Percentiles rank a stretch among this genome's conserved stretches.
These are phyloP conservation scores for Sporopachydermia quercuum DNA, from an alignment of 805 yeast species.

Conservation along the genomic window DNA sequence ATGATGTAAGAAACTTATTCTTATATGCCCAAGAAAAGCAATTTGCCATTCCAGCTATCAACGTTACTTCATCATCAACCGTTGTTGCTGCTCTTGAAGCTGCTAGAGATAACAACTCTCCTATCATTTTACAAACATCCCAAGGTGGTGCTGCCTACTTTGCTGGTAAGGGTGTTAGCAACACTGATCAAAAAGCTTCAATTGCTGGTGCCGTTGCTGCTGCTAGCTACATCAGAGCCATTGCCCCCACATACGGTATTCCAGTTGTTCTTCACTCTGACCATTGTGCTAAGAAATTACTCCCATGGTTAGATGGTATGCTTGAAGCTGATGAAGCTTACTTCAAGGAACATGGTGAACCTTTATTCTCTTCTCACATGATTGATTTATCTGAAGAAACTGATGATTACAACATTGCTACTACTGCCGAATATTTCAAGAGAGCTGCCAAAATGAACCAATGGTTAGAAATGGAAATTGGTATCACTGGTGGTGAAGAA, in stretches of 20 bases:
- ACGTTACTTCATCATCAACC: slow-evolving; percentile 95
- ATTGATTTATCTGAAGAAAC: slow-evolving; percentile 93
- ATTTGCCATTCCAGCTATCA: slow-evolving; percentile 97
- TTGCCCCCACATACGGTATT: slow-evolving; percentile 92
- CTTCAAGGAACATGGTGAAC: slow-evolving; percentile 77
- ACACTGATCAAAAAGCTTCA: slow-evolving; percentile 87
- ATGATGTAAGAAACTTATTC: slow-evolving; percentile 68
- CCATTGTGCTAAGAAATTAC: slow-evolving; percentile 96
- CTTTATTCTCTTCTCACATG: slow-evolving; percentile 98
- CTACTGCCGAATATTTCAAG: slow-evolving; percentile 87
- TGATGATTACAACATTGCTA: slow-evolving; percentile 89
- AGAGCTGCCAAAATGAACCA: slow-evolving; percentile 90
- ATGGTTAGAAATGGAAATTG: slow-evolving; percentile 99
- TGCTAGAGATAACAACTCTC: slow-evolving; percentile 86
- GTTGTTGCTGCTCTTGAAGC: slow-evolving; percentile 95
- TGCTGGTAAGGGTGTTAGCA: slow-evolving; percentile 97
- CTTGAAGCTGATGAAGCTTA: slow-evolving; percentile 90
- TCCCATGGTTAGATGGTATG: slow-evolving; percentile 99
- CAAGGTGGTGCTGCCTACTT: slow-evolving; percentile 99
- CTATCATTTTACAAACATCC: slow-evolving; percentile 92
- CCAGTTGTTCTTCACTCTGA: slow-evolving; percentile 97
- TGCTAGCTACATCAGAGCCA: slow-evolving; percentile 91
- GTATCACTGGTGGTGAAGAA: slow-evolving; percentile 99
- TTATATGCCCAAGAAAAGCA: slow-evolving; percentile 86
- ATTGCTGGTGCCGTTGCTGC: slow-evolving; percentile 94